These are phyloP conservation scores for Xylariaceae sp. DNA, from an alignment of 2,329 filamentous ascomycete species.

Conservation along the genomic window DNA sequence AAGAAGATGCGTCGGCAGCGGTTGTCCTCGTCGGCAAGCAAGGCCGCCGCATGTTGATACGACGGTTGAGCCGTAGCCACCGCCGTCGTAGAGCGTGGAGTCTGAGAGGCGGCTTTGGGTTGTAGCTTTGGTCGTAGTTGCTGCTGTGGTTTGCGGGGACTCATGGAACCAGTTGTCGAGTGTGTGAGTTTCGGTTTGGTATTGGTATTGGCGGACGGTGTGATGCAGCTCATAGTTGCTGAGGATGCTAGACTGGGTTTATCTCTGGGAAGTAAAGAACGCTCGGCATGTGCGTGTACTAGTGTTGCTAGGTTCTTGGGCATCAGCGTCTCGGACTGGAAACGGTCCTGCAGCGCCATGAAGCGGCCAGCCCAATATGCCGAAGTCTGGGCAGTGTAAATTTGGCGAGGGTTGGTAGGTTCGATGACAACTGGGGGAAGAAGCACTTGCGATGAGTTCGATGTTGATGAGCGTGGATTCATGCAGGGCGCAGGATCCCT, in stretches of 20 bases:
- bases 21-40: constrained; percentile 49
- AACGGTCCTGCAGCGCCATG: constrained; percentile 61
- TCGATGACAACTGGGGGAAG: neutral
- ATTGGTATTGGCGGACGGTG: neutral
- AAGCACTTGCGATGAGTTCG: constrained; percentile 20
- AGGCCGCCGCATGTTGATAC: constrained; percentile 13
- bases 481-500: constrained; percentile 9
- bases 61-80: neutral
- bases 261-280: constrained; percentile 12
- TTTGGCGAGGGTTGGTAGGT: constrained; percentile 34
- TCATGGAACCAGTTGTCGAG: neutral
- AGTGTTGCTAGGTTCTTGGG: constrained; percentile 36
- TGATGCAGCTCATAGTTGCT: constrained; percentile 27
- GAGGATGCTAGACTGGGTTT: constrained; percentile 26
- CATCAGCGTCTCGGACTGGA: constrained; percentile 51
- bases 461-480: constrained; percentile 8
- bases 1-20: constrained; percentile 53
- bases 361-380: constrained; percentile 70
- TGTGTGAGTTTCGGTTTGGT: neutral
- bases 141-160: constrained; percentile 1
- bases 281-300: constrained; percentile 32
- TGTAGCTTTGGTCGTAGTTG: neutral
- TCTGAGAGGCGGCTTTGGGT: neutral
- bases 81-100: neutral
- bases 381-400: constrained; percentile 53